Evolutionary conservation across 305 asterid species (phyloP), one percentile per base, ranked within the genome.

Genomic region (Salvia sclarea): DNA sequence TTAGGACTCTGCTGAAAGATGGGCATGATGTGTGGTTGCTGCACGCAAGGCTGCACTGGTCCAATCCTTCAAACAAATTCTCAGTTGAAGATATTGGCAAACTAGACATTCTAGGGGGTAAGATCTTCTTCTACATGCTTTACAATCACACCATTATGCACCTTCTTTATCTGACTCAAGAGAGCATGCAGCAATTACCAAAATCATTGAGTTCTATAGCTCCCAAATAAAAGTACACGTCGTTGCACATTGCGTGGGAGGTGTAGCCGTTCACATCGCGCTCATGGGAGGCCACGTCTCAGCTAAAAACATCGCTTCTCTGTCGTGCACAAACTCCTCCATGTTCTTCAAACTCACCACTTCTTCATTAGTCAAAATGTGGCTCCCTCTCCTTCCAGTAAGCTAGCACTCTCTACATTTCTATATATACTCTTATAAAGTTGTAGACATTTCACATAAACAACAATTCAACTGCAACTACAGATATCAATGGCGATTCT

Each of bases 301-400:
- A 35, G 65, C 83, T 40, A 71, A 74, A 22, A 60, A 12, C 25
- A 77, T 81, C 57, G 85, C 86, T 54, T 85, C 91, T 18, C 43
- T 85, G 38, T 75, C 86, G 14, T 85, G 88, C 61, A 80, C 86
- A 31, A 85, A 81, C 72, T 83, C 88, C 48, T 81, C 86, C 17
- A 83, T 85, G 88, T 85, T 79, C 16, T 85, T 78, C 38, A 83
- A 83, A 47, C 72, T 85, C 67, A 83, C 81, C 8, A 33, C 77
- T 25, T 81, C 72, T 22, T 79, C 88, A 3, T 68, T 8, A 9
- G 14, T 79, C 77, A 85, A 85, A 73, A 76, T 85, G 80, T 71
- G 86, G 91, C 86, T 83, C 24, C 88, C 86, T 28, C 86, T 83
- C 38, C 38, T 79, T 38, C 86, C 83, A 8, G 88, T 81, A 76